Evolutionary conservation across 2,329 filamentous ascomycete genomes (phyloP).

Genomic region (Onygenales sp.): DNA sequence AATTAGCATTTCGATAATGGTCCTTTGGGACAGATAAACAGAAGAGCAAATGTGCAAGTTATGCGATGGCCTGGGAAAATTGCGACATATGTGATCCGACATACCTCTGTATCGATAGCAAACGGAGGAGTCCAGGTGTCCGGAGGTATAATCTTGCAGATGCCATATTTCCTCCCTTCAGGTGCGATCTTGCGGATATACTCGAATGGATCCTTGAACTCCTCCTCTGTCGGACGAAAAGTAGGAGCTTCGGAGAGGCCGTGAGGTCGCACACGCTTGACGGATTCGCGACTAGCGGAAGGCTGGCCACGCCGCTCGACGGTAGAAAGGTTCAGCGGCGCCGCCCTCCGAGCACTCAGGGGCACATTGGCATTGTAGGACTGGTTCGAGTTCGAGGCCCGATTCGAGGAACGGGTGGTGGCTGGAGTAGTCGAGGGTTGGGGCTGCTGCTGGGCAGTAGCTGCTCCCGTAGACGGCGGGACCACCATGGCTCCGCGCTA

Average conservation of each 20-base stretch:
- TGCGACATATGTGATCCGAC: constrained; percentile 14
- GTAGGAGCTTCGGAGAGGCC: constrained; percentile 83
- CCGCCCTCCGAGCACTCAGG: constrained; percentile 54
- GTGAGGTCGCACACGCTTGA: constrained; percentile 71
- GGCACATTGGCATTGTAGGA: constrained; percentile 44
- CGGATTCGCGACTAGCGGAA: constrained; percentile 63
- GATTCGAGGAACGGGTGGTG: constrained; percentile 32
- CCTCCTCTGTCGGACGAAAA: constrained; percentile 80
- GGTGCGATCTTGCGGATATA: constrained; percentile 88
- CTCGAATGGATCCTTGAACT: constrained; percentile 88
- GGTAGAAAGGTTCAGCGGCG: constrained; percentile 71
- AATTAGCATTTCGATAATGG: constrained; percentile 18
- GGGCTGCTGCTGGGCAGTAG: constrained; percentile 13
- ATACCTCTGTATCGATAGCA: constrained; percentile 92
- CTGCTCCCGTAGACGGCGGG: constrained; percentile 33
- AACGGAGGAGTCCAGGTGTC: constrained; percentile 91
- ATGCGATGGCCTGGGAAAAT: neutral
- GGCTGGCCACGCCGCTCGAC: constrained; percentile 86
- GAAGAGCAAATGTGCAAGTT: neutral
- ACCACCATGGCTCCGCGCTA: constrained; percentile 32
- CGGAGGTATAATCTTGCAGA: constrained; percentile 92
- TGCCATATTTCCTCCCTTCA: constrained; percentile 77
- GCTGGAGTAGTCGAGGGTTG: constrained; percentile 25
- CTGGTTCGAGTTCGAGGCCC: constrained; percentile 28
- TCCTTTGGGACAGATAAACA: neutral